These are phyloP conservation scores for Tetrapisispora taiwanensis DNA, from an alignment of 805 yeast genomes.

Conservation along the genomic window DNA sequence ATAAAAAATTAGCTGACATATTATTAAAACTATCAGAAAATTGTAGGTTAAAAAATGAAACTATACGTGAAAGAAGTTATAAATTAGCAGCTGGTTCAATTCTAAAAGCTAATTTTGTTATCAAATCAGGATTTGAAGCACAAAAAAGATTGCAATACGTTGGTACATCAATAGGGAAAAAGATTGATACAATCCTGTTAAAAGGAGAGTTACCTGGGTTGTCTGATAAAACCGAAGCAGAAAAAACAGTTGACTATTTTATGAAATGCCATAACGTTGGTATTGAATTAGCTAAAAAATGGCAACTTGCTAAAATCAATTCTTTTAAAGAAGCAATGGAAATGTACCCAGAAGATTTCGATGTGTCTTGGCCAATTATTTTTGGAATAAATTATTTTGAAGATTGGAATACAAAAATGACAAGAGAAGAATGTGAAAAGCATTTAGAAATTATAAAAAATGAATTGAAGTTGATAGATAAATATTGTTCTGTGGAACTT, in stretches of 20 bases:
- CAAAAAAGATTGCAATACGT: conserved; percentile 14
- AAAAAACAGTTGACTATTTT: conserved; percentile 17
- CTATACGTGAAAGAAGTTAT: conserved; percentile 22
- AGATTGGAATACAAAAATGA: conserved; percentile 22
- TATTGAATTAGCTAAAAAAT: conserved; percentile 18
- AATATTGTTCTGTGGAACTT: conserved; percentile 15
- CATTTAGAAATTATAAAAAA: conserved; percentile 13
- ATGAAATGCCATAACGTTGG: conserved; percentile 25
- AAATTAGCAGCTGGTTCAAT: conserved; percentile 19
- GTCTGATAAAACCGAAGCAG: conserved; percentile 8
- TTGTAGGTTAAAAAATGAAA: conserved; percentile 21
- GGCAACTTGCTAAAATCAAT: conserved; percentile 13
- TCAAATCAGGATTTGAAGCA: conserved; percentile 23
- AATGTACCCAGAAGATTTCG: conserved; percentile 13
- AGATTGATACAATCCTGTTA: conserved; percentile 21
- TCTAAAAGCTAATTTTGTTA: conserved; percentile 11
- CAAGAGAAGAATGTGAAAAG: conserved; percentile 19
- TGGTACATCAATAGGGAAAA: conserved; percentile 24
- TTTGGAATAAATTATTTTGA: conserved; percentile 28
- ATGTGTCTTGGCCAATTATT: conserved; percentile 20
- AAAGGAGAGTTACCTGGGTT: conserved; percentile 20
- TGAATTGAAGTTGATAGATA: conserved; percentile 13
- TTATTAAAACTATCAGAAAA: conserved; percentile 15
- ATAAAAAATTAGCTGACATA: conserved; percentile 12
- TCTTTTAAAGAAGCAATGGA: conserved; percentile 14